Conservation (phyloP, 1,139 yeast genomes). For the Magnusiomyces ingens region DNA sequence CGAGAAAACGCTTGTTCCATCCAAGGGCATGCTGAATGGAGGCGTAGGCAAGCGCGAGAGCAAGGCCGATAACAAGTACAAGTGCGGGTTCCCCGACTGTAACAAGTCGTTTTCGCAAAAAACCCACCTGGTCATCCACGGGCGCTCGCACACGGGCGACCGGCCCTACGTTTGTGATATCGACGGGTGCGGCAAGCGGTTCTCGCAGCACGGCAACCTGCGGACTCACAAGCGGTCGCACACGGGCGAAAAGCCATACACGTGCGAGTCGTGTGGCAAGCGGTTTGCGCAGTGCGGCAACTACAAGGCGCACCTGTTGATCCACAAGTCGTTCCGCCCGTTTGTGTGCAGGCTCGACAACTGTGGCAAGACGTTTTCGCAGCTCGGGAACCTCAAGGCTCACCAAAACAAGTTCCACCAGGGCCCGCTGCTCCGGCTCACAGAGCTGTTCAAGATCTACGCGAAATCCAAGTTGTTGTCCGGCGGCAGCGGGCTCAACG, state of each 20-base stretch:
- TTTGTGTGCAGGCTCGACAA: constrained; percentile 71
- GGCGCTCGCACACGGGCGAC: constrained; percentile 77
- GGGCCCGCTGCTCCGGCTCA: constrained; percentile 58
- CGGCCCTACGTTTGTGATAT: constrained; percentile 60
- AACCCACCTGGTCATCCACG: constrained; percentile 83
- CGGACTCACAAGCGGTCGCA: constrained; percentile 78
- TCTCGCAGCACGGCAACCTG: constrained; percentile 89
- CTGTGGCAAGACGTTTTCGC: constrained; percentile 83
- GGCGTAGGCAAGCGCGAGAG: constrained; percentile 68
- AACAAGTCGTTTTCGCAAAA: constrained; percentile 85
- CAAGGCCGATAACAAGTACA: constrained; percentile 39
- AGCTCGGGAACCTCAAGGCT: constrained; percentile 84
- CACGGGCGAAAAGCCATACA: constrained; percentile 82
- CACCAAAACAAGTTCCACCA: constrained; percentile 88
- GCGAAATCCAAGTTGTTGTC: constrained; percentile 15
- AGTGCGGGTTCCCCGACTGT: constrained; percentile 57
- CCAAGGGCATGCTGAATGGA: constrained; percentile 64
- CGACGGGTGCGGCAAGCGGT: constrained; percentile 54
- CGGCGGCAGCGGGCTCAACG: constrained; percentile 12
- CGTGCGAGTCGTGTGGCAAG: constrained; percentile 65
- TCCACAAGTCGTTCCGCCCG: constrained; percentile 76
- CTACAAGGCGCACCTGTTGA: constrained; percentile 74
- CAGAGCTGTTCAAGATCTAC: constrained; percentile 36
- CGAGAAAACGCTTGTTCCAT: constrained; percentile 45
- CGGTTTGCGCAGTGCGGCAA: constrained; percentile 85